Evolutionary conservation across 192 early-diverging fungal species (phyloP).

Genomic region (Funneliformis geosporum): DNA sequence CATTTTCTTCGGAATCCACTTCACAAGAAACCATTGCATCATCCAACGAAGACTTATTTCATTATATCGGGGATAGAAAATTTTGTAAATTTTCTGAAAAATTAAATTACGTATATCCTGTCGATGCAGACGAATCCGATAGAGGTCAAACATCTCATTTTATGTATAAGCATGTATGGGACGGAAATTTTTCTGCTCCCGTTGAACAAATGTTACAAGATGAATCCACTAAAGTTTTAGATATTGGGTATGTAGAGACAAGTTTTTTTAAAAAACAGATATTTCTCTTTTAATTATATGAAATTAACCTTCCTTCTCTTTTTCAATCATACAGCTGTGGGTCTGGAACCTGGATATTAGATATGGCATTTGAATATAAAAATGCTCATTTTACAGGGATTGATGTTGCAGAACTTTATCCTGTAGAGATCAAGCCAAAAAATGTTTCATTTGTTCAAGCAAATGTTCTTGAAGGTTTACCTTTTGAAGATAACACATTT

Average conservation of each 20-base stretch:
- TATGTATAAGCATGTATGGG: slow-evolving; percentile 40
- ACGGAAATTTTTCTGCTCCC: slow-evolving; percentile 39
- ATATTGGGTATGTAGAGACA: slow-evolving; percentile 10
- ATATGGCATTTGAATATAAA: slow-evolving; percentile 30
- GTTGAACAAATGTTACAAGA: slow-evolving; percentile 31
- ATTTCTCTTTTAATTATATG: not conserved
- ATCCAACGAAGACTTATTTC: not conserved
- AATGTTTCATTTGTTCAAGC: slow-evolving; percentile 32
- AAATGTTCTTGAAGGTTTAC: slow-evolving; percentile 43
- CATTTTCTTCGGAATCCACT: not conserved
- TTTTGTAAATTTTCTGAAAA: not conserved
- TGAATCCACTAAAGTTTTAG: not conserved
- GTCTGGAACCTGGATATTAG: slow-evolving; percentile 30
- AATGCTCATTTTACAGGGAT: slow-evolving; percentile 20
- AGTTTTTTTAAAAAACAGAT: not conserved
- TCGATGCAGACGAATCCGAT: slow-evolving; percentile 16
- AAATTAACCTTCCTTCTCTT: not conserved
- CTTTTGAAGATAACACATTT: slow-evolving; percentile 46
- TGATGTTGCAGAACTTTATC: slow-evolving; percentile 28
- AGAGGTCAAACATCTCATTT: slow-evolving; percentile 34
- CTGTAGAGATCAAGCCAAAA: slow-evolving; percentile 17
- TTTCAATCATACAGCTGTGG: slow-evolving; percentile 12
- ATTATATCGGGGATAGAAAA: slow-evolving; percentile 17
- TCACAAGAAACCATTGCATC: not conserved
- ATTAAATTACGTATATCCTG: slow-evolving; percentile 7